A percentile compares a stretch with the other conserved stretches of the same genome.
phyloP scores from a whole-genome alignment of 176 grass and related monocot species.

The Aegilops sharonensis region DNA sequence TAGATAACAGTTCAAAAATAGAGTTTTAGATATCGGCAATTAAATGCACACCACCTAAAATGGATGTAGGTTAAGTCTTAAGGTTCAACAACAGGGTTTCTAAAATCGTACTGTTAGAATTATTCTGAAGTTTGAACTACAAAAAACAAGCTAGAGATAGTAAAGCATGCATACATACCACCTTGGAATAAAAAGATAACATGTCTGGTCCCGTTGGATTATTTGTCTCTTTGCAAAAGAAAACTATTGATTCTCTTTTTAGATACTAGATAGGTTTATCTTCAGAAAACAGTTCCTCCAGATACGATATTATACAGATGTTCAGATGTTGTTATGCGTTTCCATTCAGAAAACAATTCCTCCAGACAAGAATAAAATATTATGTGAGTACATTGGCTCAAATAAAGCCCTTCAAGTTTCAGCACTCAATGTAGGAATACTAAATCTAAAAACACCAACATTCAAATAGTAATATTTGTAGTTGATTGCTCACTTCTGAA shows the following conservation, averaged over 20 bases:
- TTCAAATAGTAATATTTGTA: background rate
- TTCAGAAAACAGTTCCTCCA: background rate
- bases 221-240: background rate
- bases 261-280: background rate
- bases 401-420: background rate
- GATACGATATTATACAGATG: too few species aligned
- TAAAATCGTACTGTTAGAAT: background rate
- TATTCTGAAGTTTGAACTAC: background rate
- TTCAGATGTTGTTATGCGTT: background rate
- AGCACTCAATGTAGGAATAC: background rate
- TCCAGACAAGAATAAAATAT: background rate
- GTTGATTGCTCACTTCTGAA: conserved; percentile 82
- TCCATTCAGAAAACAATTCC: background rate
- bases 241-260: background rate
- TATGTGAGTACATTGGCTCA: background rate
- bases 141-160: background rate
- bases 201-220: background rate
- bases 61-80: too few species aligned
- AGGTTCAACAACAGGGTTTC: too few species aligned
- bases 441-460: background rate
- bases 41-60: too few species aligned
- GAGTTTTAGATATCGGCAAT: too few species aligned
- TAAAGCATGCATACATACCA: background rate
- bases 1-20: background rate
- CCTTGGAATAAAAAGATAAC: background rate